These are phyloP conservation scores for Candida taoyuanica DNA, from an alignment of 805 yeast genomes.

Conservation along the genomic window DNA sequence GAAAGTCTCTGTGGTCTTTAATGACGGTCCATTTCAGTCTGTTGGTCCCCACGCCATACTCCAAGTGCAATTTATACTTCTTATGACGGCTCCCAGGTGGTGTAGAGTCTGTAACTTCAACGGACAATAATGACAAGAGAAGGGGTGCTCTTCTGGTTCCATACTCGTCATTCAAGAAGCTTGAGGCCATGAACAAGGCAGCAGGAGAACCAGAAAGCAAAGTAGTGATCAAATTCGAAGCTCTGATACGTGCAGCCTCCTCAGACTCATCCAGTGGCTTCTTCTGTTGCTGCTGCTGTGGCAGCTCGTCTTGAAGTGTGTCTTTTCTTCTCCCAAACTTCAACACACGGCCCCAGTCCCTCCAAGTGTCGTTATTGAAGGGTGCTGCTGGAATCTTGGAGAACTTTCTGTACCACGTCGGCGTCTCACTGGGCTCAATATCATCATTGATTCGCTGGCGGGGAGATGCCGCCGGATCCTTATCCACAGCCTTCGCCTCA, in stretches of 20 bases:
- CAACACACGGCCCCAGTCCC: slow-evolving; percentile 26
- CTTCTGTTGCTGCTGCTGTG: slow-evolving; percentile 1
- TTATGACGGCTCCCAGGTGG: slow-evolving; percentile 28
- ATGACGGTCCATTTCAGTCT: slow-evolving; percentile 76
- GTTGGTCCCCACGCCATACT: slow-evolving; percentile 83
- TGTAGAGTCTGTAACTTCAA: slow-evolving; percentile 52
- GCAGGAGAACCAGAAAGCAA: slow-evolving; percentile 68
- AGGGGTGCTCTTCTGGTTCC: slow-evolving; percentile 80
- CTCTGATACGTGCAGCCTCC: slow-evolving; percentile 28
- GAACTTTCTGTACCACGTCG: slow-evolving; percentile 25
- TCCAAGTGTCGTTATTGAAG: slow-evolving; percentile 20
- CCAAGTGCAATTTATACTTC: slow-evolving; percentile 65
- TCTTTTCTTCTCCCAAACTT: slow-evolving; percentile 19
- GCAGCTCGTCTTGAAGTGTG: slow-evolving; percentile 1
- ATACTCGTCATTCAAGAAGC: slow-evolving; percentile 70
- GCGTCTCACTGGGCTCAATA: slow-evolving; percentile 11
- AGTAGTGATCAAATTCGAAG: slow-evolving; percentile 45
- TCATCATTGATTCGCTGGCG: neutral
- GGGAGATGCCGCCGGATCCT: neutral
- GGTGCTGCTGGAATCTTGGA: slow-evolving; percentile 16
- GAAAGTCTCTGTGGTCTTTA: slow-evolving; percentile 66
- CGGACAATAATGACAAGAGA: slow-evolving; percentile 64
- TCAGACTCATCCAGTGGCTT: slow-evolving; percentile 17
- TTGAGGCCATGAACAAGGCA: slow-evolving; percentile 67
- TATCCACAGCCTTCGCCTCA: neutral